Percentiles rank a stretch among this genome's conserved stretches.
Evolutionary conservation across 495 filamentous ascomycete species (phyloP).

Genomic region (Aspergillus mulundensis): DNA sequence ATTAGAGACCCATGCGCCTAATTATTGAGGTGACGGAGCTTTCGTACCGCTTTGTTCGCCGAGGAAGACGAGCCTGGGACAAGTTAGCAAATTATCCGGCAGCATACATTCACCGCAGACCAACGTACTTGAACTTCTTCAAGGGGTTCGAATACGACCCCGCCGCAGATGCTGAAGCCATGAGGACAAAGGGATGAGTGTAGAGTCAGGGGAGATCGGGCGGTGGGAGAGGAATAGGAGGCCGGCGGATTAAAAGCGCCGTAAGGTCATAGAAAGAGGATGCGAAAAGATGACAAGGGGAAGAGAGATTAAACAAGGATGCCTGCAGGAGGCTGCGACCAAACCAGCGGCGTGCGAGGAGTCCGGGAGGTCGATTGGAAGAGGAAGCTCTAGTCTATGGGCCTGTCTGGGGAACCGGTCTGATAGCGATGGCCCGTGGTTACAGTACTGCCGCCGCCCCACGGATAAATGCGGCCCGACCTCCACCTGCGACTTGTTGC

Average conservation of each 20-base stretch:
- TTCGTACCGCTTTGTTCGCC: conserved; percentile 94
- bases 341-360: conserved; percentile 1
- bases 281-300: background rate
- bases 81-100: conserved; percentile 12
- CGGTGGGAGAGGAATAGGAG: background rate
- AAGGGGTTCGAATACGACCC: conserved; percentile 97
- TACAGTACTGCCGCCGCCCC: conserved; percentile 2
- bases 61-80: conserved; percentile 80
- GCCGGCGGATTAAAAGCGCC: background rate
- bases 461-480: conserved; percentile 25
- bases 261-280: background rate
- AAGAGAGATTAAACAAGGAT: background rate
- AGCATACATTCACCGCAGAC: background rate
- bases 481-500: conserved; percentile 7
- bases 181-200: conserved; percentile 29
- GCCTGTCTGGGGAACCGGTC: conserved; percentile 7
- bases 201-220: conserved; percentile 22
- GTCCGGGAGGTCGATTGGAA: conserved; percentile 6
- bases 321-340: conserved; percentile 2
- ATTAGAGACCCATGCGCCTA: conserved; percentile 13
- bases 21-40: background rate
- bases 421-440: background rate
- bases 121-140: conserved; percentile 96
- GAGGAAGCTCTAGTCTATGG: conserved; percentile 1
- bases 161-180: conserved; percentile 58